phyloP scores from a whole-genome alignment of 768 basidiomycete species.

The Naematelia aurantialba region DNA sequence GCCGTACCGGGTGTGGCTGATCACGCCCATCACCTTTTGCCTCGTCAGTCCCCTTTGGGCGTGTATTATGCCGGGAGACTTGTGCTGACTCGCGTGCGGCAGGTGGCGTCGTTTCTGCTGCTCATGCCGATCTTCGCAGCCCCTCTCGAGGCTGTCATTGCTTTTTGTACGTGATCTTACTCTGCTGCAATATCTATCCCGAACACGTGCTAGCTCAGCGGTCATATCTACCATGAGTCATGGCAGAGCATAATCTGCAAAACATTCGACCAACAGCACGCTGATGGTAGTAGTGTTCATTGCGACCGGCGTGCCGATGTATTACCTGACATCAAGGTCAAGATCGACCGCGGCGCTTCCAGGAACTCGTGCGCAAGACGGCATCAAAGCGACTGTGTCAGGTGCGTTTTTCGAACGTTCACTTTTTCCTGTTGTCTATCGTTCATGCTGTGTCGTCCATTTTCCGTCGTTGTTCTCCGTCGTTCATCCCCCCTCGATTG shows the following conservation, averaged over 20 bases:
- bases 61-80: not conserved
- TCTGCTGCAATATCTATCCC: too few species aligned
- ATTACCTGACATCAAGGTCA: constrained; percentile 37
- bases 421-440: too few species aligned
- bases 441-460: too few species aligned
- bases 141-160: constrained; percentile 79
- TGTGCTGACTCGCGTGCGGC: not conserved
- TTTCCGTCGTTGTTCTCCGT: not conserved
- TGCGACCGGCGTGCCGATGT: constrained; percentile 43
- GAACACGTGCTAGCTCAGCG: too few species aligned
- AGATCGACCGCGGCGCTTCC: constrained; percentile 6
- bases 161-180: constrained; percentile 61
- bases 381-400: constrained; percentile 10
- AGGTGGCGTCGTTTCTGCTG: constrained; percentile 84
- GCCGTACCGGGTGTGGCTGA: constrained; percentile 88
- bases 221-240: constrained; percentile 10
- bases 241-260: too few species aligned
- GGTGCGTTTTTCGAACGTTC: too few species aligned
- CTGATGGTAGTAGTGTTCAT: constrained; percentile 37
- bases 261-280: not conserved
- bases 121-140: constrained; percentile 94
- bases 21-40: constrained; percentile 85
- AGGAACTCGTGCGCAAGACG: constrained; percentile 12
- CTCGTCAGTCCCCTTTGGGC: too few species aligned
- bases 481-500: too few species aligned